Conservation (phyloP, 1,284 basidiomycete species). For the Entoloma clypeatum region DNA sequence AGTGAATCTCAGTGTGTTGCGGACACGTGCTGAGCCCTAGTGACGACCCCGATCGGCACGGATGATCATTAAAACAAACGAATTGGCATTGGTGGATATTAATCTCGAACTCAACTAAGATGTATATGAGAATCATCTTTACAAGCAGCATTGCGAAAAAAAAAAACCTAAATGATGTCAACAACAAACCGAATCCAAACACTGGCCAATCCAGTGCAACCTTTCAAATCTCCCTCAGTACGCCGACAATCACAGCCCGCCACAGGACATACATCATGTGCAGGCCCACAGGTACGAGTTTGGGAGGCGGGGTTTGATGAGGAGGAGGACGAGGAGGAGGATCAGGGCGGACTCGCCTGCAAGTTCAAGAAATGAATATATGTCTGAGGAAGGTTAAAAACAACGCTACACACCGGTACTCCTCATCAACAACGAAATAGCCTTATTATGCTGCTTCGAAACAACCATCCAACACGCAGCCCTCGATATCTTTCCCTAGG, state of each 20-base stretch:
- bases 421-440: slow-evolving; percentile 74
- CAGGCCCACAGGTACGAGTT: slow-evolving; percentile 44
- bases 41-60: no score
- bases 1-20: no score
- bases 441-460: slow-evolving; percentile 68
- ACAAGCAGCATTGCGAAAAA: no score
- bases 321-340: slow-evolving; percentile 36
- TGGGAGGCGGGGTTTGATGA: slow-evolving; percentile 34
- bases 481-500: slow-evolving; percentile 67
- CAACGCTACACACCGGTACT: slow-evolving; percentile 64
- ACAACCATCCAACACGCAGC: slow-evolving; percentile 91
- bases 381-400: slow-evolving; percentile 5
- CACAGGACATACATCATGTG: slow-evolving; percentile 63
- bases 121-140: no score
- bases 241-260: slow-evolving; percentile 74
- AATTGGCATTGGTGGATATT: no score
- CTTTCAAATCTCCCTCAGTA: slow-evolving; percentile 44
- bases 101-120: no score
- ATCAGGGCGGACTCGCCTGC: slow-evolving; percentile 71
- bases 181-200: no score
- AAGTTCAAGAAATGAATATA: slow-evolving; percentile 12
- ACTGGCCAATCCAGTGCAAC: no score
- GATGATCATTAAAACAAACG: no score
- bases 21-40: no score
- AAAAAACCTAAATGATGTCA: no score